These are phyloP conservation scores for Acidomyces sp. DNA, from an alignment of 495 filamentous ascomycete genomes.

Conservation along the genomic window DNA sequence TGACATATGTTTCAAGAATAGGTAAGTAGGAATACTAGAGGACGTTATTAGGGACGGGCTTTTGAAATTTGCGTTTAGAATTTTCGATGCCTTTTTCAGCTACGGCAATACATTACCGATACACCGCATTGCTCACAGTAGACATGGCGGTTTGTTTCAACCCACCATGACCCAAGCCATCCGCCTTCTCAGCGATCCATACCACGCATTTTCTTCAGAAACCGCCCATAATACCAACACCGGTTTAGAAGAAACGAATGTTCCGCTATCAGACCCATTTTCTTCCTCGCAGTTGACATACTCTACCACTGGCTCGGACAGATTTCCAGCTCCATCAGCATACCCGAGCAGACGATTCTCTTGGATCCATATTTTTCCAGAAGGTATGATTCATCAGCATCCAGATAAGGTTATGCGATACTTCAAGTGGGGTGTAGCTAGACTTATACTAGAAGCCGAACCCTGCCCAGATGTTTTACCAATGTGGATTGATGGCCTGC, in stretches of 20 bases:
- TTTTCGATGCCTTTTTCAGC: conserved; percentile 57
- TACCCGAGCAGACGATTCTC: conserved; percentile 42
- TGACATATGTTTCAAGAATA: conserved; percentile 79
- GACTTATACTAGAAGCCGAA: conserved; percentile 76
- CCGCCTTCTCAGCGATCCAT: conserved; percentile 51
- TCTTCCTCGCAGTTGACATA: conserved; percentile 47
- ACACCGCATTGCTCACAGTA: conserved; percentile 64
- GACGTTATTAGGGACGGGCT: conserved; percentile 5
- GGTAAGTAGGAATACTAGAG: conserved; percentile 29
- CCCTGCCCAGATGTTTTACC: conserved; percentile 77
- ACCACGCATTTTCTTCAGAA: background rate
- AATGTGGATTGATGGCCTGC: conserved; percentile 82
- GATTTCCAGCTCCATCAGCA: conserved; percentile 43
- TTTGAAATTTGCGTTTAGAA: too few species aligned
- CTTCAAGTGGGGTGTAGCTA: conserved; percentile 91
- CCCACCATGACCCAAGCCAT: conserved; percentile 78
- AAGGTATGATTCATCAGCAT: conserved; percentile 85
- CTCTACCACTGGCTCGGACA: conserved; percentile 47
- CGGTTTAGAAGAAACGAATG: background rate
- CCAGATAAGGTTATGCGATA: conserved; percentile 70
- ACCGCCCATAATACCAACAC: conserved; percentile 15
- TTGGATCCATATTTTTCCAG: conserved; percentile 94
- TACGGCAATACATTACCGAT: conserved; percentile 82
- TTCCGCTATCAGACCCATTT: conserved; percentile 24
- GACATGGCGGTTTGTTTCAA: conserved; percentile 69